Evolutionary conservation across 2,329 filamentous ascomycete genomes (phyloP), one percentile per base, ranked within the genome.

Genomic region (Penicillium sp.): DNA sequence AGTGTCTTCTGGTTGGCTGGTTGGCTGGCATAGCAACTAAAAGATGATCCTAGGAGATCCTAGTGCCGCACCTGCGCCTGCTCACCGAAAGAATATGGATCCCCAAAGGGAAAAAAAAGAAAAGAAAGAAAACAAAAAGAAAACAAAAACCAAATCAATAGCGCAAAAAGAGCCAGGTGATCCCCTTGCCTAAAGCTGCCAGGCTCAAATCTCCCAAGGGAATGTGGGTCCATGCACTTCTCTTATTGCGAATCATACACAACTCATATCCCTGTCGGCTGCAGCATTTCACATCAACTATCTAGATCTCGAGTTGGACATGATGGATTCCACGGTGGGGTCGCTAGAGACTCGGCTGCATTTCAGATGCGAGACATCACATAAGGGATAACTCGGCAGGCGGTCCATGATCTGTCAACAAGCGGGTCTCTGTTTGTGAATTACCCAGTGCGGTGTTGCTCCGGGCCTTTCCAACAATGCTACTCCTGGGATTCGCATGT

Each of bases 361-460:
- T 32, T 32, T 30, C 44, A 40, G 46, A 58, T 51, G 56, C 52
- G 59, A 61, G 59, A 49, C 51, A 58, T 61, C 59, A 61, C 53
- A 61, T 46, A 53, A 60, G 57, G 54, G 56, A 55, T 58, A 48
- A 24, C 50, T 33, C 39, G 41, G 52, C 36, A 51, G 33, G 18
- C 21, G 9, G 40, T 49, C 44, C 36, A 37, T 49, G 49, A 49
- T 56, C 46, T 48, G 43, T 39, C 43, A 21, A 3, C 12, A 34
- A 49, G 49, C 43, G 47, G 37, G 43, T 46, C 41, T 40, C 49
- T 56, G 24, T 54, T 56, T 54, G 39, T 34, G n/a, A 52, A 49
- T 48, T 51, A 32, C 51, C 51, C 27, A 55, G 44, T 37, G 2
- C n/a, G 53, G 51, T 34, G 17, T 51, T 30, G 59, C 49, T 57